A percentile compares a stretch with the other conserved stretches of the same genome.
Conservation (phyloP, 2,329 filamentous ascomycete species). For the Aspergillus novofumigatus region DNA sequence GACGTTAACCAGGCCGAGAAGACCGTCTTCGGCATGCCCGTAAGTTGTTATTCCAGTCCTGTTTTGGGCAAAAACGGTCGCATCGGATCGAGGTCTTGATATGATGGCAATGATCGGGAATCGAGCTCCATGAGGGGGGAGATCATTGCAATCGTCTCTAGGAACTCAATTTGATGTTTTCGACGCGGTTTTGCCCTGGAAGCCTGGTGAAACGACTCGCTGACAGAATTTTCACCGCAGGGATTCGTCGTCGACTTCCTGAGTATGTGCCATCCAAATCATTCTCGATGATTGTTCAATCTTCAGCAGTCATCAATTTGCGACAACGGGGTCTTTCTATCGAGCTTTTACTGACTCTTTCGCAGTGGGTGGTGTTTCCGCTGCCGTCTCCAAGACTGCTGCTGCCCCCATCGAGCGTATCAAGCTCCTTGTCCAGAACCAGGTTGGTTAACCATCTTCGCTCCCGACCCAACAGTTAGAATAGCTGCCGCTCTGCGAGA, state of each 20-base stretch:
- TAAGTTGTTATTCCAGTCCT: constrained; percentile 30
- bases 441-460: constrained; percentile 61
- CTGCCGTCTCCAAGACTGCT: constrained; percentile 99
- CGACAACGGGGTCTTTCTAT: neutral
- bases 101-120: neutral
- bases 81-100: constrained; percentile 7
- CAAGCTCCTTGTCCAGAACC: constrained; percentile 99
- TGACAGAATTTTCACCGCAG: constrained; percentile 46
- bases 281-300: constrained; percentile 1
- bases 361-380: constrained; percentile 98
- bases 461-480: neutral
- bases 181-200: neutral
- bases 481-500: neutral
- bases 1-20: constrained; percentile 50
- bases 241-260: constrained; percentile 97
- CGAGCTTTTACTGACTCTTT: constrained; percentile 40
- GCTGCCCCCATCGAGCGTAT: constrained; percentile 99
- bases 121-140: neutral
- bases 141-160: neutral
- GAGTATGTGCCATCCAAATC: constrained; percentile 65
- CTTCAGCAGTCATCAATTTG: constrained; percentile 8
- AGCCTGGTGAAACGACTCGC: constrained; percentile 10
- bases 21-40: constrained; percentile 52
- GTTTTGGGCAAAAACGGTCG: constrained; percentile 10
- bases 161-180: neutral